Evolutionary conservation across 352 stramenopile genomes (phyloP).

Genomic region (Blastocystis sp.): DNA sequence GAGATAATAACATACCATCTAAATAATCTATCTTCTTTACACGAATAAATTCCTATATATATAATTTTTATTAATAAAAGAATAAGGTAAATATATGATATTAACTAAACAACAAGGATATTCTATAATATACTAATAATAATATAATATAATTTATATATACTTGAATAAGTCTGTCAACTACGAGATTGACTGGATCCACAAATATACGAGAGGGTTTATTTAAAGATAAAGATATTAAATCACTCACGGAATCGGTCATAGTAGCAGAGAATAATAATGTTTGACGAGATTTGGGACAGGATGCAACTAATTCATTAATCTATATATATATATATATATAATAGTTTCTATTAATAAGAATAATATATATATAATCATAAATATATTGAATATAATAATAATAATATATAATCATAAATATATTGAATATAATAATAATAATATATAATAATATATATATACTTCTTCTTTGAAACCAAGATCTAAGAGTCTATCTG

Average conservation of each 20-base stretch:
- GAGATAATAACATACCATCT: slow-evolving; percentile 75
- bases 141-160: neutral
- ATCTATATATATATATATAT: neutral
- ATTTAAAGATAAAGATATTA: slow-evolving; percentile 85
- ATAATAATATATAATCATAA: no score
- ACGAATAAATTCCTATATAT: slow-evolving; percentile 73
- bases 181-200: slow-evolving; percentile 76
- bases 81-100: no score
- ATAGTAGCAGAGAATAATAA: slow-evolving; percentile 96
- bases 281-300: slow-evolving; percentile 76
- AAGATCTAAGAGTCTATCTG: slow-evolving; percentile 82
- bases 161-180: slow-evolving; percentile 72
- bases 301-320: slow-evolving; percentile 78
- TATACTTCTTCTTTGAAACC: slow-evolving; percentile 85
- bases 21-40: slow-evolving; percentile 71
- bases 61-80: no score
- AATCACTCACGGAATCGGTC: slow-evolving; percentile 82
- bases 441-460: no score
- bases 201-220: slow-evolving; percentile 75
- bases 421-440: no score
- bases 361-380: no score
- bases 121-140: no score
- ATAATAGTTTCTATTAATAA: no score
- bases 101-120: no score
- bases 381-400: no score